Base-by-base conservation (phyloP, 2,329 filamentous ascomycete genomes). In the Parastagonospora avenae region DNA sequence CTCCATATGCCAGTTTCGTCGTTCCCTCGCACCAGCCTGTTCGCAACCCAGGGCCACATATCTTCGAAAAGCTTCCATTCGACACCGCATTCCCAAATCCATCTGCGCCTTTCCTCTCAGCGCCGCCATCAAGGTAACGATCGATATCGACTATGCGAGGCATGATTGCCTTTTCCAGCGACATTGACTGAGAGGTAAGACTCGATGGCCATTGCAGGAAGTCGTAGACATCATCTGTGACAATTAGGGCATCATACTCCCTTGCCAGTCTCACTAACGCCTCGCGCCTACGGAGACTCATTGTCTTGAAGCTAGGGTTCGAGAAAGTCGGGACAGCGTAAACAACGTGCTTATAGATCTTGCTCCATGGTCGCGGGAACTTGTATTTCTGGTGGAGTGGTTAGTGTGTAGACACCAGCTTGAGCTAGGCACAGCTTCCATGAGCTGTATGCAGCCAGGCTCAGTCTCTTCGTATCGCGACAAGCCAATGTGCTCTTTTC, bases 221-320 rank as follows among this genome's bases (percentile, higher is more conserved):
- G 71, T 97, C 93, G 70, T 99, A 99, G 8, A 97, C 92, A 71
- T 99, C 94, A 75, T 97, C 93, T 42, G 85, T 85, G 27, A 97
- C 81, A 48, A 97, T 75, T n/a, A 97, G 81, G 6, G 90, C 91
- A 70, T 97, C 87, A 70, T 88, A 85, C 51, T 86, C 79, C 49
- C 93, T 82, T 0, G 93, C 93, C 6, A 97, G 74, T n/a, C 79
- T 77, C 19, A 97, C 85, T 4, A 97, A 80, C 9, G 78, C 78
- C 56, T 86, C 76, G 3, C 94, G 83, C 27, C 88, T 83, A 14
- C 74, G 70, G 3, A 91, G 73, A 11, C 87, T 85, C 86, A 95
- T 93, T 2, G 90, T 92, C 66, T 88, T 88, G 28, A 88, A 91
- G 0, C 89, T 92, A 0, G 94, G 94, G 67, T 97, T 97, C 42